phyloP scores from a whole-genome alignment of 176 grass and related monocot species.

The Bonia amplexicaulis region DNA sequence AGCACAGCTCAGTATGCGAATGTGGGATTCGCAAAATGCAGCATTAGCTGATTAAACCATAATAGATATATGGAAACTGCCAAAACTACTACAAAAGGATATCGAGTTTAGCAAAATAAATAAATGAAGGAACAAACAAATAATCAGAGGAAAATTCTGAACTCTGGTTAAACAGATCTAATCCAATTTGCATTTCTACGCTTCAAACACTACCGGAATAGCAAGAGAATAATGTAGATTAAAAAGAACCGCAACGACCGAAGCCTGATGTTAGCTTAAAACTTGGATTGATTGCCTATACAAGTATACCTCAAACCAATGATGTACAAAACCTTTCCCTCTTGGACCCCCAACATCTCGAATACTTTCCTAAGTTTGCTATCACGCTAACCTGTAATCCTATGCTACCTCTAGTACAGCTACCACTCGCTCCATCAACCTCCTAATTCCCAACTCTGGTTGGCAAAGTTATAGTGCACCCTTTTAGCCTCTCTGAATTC shows the following conservation, averaged over 20 bases:
- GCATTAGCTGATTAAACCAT: background rate
- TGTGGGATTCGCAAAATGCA: background rate
- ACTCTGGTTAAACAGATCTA: background rate
- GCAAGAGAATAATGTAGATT: background rate
- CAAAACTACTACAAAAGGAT: background rate
- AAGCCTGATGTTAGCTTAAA: conserved; percentile 17
- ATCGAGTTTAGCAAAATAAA: background rate
- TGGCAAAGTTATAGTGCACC: conserved; percentile 2
- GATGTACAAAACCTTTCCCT: conserved; percentile 79
- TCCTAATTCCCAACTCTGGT: conserved; percentile 19
- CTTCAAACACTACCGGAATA: background rate
- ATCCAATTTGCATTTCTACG: background rate
- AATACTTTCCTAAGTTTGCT: conserved; percentile 48
- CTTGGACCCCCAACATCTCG: conserved; percentile 25
- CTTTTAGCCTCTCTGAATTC: background rate
- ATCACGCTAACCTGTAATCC: conserved; percentile 45
- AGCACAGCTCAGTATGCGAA: background rate
- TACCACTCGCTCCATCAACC: conserved; percentile 13
- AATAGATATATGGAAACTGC: background rate
- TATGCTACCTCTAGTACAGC: conserved; percentile 46
- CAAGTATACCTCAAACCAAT: conserved; percentile 81
- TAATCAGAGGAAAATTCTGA: background rate
- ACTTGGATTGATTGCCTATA: conserved; percentile 64
- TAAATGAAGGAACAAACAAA: background rate
- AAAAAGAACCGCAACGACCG: background rate